These are phyloP conservation scores for Fraxinus americana DNA, from an alignment of 257 asterid genomes.

Conservation along the genomic window DNA sequence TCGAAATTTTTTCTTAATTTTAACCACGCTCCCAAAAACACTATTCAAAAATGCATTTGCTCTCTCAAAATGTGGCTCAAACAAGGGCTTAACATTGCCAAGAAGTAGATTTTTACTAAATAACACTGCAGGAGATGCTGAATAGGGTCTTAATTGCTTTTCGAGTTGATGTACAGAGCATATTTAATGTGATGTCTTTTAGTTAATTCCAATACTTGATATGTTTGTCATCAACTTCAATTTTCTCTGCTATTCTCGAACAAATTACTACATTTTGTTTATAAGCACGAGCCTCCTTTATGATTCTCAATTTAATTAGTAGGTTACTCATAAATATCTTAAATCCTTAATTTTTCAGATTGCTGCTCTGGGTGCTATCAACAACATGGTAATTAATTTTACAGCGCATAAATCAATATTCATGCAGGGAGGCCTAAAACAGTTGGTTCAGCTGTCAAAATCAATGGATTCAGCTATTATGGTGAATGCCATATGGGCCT, in stretches of 20 bases:
- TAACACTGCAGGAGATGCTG: background rate
- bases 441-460: constrained; percentile 81
- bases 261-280: background rate
- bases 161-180: background rate
- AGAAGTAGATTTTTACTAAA: background rate
- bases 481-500: constrained; percentile 70
- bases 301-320: background rate
- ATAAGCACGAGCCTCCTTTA: background rate
- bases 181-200: background rate
- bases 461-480: constrained; percentile 83
- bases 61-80: too few species aligned
- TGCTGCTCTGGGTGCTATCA: constrained; percentile 83
- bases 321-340: constrained; percentile 9
- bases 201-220: background rate
- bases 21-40: too few species aligned
- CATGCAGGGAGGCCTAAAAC: constrained; percentile 74
- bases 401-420: constrained; percentile 55
- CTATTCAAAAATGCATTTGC: too few species aligned
- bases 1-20: too few species aligned
- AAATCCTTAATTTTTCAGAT: constrained; percentile 46
- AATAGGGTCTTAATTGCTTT: background rate
- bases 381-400: constrained; percentile 81
- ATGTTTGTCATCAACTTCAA: background rate
- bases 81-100: background rate
- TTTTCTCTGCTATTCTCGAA: background rate